Evolutionary conservation across 371 early-diverging fungal genomes (phyloP), one percentile per base, ranked within the genome.

Genomic region (Mucor lusitanicus): DNA sequence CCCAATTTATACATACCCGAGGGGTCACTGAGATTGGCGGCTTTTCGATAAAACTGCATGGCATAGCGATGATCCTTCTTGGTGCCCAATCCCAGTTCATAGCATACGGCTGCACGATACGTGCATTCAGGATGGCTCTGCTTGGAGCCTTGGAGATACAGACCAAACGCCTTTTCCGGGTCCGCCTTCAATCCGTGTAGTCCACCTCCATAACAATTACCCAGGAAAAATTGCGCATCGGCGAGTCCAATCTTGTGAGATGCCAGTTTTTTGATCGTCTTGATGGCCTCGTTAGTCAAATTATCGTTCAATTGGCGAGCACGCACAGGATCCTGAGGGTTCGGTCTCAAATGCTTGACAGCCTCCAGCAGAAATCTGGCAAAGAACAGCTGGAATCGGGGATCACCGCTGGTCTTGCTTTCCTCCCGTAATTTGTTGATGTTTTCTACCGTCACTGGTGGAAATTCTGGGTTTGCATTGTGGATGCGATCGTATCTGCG

Each of bases 1-100:
- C 96, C 98, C 17, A 97, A 81, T 76, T 97, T 97, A 87, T 95
- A 97, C 97, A 99, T 97, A 27, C 94, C 97, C 0, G 93, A 90
- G 15, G 94, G 90, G 68, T 97, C 96, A 30, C 96, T 93, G 54
- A 94, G 75, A 35, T 92, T 90, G 1, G 99, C 98, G 0, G 97
- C 94, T 78, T 97, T 97, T 68, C 95, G 89, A 78, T 94, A 99
- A 72, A 93, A 96, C 71, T 95, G 94, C 37, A 97, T 85, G 0
- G 98, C 92, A 28, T 95, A 90, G 6, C 79, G 79, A n/a, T 86
- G 78, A 72, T 98, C 97, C 6, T 90, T 83, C 62, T 93, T 93
- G 7, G 94, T 92, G 19, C 99, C 99, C 11, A 94, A 91, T 6
- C 97, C 98, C 17, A 92, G 76, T 70, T 99, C 99, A 75, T 97